A percentile compares a stretch with the other conserved stretches of the same genome.
phyloP scores from a whole-genome alignment of 139 green algal genomes.

The Haematococcus lacustris region DNA sequence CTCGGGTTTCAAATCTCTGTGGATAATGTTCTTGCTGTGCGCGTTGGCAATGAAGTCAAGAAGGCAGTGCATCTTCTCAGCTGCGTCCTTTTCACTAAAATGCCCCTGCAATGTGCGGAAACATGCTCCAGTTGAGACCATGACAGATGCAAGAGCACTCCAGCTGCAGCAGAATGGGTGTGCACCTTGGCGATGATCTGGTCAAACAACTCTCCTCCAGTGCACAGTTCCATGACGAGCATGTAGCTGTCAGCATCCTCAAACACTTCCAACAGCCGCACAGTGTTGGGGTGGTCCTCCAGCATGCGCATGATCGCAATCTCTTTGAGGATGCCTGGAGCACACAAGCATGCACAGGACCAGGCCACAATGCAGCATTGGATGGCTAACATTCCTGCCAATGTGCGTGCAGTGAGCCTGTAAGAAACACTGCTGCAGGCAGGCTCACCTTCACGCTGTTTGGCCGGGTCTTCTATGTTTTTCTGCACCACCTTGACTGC shows the following conservation, averaged over 20 bases:
- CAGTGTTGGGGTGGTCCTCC: constrained; percentile 46
- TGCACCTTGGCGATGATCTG: constrained; percentile 56
- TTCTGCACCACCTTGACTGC: too few species aligned
- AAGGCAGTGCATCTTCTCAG: constrained; percentile 46
- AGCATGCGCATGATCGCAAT: constrained; percentile 57
- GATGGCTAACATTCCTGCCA: too few species aligned
- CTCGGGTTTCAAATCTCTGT: constrained; percentile 26
- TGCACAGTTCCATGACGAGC: constrained; percentile 51
- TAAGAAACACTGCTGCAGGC: too few species aligned
- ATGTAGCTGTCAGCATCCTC: constrained; percentile 42
- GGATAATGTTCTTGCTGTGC: constrained; percentile 53
- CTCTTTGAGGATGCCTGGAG: constrained; percentile 51
- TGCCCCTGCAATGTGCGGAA: constrained; percentile 30
- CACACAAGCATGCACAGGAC: too few species aligned
- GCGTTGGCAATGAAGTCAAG: constrained; percentile 50
- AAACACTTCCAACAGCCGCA: constrained; percentile 42
- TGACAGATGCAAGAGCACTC: too few species aligned
- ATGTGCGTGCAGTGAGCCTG: too few species aligned
- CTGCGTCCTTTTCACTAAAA: constrained; percentile 53
- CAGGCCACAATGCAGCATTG: too few species aligned
- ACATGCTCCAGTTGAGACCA: background rate
- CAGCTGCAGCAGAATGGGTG: too few species aligned
- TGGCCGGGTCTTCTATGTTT: too few species aligned
- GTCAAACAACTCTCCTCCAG: constrained; percentile 64
- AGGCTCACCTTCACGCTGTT: too few species aligned